phyloP scores from a whole-genome alignment of 2,329 filamentous ascomycete species.

The Hansfordia pulvinata region DNA sequence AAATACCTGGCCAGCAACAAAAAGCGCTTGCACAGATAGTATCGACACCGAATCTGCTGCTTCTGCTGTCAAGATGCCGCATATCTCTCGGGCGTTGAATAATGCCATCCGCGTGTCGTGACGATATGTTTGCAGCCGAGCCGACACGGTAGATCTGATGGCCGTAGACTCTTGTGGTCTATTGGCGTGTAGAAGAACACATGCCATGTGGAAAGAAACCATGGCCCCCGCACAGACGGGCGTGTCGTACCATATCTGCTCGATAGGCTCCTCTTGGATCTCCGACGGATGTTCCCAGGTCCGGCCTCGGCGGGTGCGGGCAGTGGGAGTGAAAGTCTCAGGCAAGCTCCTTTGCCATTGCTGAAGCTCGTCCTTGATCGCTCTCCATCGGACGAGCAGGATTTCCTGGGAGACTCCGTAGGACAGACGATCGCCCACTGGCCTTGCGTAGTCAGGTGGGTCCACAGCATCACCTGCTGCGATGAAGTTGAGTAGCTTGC shows the following conservation, averaged over 20 bases:
- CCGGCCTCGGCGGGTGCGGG: no score
- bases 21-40: constrained; percentile 43
- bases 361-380: constrained; percentile 40
- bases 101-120: constrained; percentile 39
- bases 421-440: constrained; percentile 20
- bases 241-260: constrained; percentile 48
- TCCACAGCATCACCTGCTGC: constrained; percentile 38
- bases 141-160: constrained; percentile 34
- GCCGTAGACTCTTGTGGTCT: constrained; percentile 40
- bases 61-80: constrained; percentile 42
- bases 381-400: constrained; percentile 35
- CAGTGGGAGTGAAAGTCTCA: constrained; percentile 43
- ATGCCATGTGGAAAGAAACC: constrained; percentile 52
- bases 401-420: constrained; percentile 32
- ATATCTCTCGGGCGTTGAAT: constrained; percentile 46
- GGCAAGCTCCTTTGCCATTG: constrained; percentile 45
- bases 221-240: constrained; percentile 53
- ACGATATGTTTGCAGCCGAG: constrained; percentile 40
- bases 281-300: no score
- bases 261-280: constrained; percentile 30
- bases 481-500: constrained; percentile 53
- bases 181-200: constrained; percentile 47
- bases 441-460: constrained; percentile 14
- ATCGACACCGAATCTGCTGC: constrained; percentile 42
- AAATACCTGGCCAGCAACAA: constrained; percentile 48